These are phyloP conservation scores for Podila verticillata DNA, from an alignment of 192 early-diverging fungal species.

Conservation along the genomic window DNA sequence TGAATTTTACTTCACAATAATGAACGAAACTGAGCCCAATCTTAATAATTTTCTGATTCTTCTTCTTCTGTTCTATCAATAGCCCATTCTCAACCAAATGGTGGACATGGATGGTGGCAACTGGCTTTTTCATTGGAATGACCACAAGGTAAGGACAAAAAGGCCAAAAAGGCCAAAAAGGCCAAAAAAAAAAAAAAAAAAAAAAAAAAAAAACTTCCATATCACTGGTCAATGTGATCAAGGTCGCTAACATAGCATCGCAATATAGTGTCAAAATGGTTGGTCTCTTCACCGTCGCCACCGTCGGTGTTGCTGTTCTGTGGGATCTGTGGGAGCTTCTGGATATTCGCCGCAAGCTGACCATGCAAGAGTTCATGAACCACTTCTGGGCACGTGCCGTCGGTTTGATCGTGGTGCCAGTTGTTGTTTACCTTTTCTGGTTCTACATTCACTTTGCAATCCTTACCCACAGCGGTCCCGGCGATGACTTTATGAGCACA, in stretches of 20 bases:
- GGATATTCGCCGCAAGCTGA: slow-evolving; percentile 81
- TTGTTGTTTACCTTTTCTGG: slow-evolving; percentile 81
- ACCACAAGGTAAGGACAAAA: slow-evolving; percentile 57
- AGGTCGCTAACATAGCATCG: not conserved
- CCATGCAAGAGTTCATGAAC: slow-evolving; percentile 71
- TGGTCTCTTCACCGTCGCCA: slow-evolving; percentile 85
- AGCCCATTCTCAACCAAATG: slow-evolving; percentile 79
- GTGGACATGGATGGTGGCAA: slow-evolving; percentile 87
- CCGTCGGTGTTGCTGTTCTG: slow-evolving; percentile 86
- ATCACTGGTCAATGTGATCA: not conserved
- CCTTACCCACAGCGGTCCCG: slow-evolving; percentile 83
- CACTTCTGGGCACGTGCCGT: slow-evolving; percentile 90
- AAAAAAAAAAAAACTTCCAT: too few species aligned
- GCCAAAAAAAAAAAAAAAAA: too few species aligned
- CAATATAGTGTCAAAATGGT: slow-evolving; percentile 89
- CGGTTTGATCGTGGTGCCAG: slow-evolving; percentile 85
- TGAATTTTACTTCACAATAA: not conserved
- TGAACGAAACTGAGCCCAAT: slow-evolving; percentile 8
- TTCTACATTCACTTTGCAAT: slow-evolving; percentile 95
- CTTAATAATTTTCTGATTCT: not conserved
- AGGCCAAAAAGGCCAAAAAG: too few species aligned
- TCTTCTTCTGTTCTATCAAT: slow-evolving; percentile 32
- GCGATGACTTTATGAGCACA: slow-evolving; percentile 93
- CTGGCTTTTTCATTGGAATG: slow-evolving; percentile 84
- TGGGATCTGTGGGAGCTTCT: slow-evolving; percentile 93